Conservation (phyloP, 306 rosid species). For the Fragaria ananassa region DNA sequence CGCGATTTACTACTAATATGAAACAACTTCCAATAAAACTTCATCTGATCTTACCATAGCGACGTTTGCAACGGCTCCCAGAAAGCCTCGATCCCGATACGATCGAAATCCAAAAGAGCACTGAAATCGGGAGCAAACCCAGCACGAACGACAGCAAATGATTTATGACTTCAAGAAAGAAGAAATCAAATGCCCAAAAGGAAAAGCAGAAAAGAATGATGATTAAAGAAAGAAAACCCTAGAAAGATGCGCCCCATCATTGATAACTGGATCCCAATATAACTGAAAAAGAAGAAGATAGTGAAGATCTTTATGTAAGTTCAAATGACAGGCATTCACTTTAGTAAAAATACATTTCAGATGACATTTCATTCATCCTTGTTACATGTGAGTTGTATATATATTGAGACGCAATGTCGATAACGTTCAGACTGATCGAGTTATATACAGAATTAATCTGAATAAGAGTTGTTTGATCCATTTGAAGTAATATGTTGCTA, state of each 20-base stretch:
- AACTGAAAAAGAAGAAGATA: too few species aligned
- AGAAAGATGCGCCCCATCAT: constrained; percentile 48
- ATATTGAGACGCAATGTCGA: too few species aligned
- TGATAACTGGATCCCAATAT: constrained; percentile 46
- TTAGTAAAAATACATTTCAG: too few species aligned
- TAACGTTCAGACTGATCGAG: too few species aligned
- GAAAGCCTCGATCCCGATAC: not conserved
- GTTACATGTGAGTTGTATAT: too few species aligned
- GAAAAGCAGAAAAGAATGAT: constrained; percentile 29
- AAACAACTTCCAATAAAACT: not conserved
- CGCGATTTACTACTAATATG: too few species aligned
- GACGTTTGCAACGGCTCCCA: not conserved
- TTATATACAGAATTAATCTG: too few species aligned
- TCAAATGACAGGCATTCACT: too few species aligned
- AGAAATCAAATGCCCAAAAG: constrained; percentile 30
- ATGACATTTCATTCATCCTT: too few species aligned
- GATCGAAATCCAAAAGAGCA: not conserved
- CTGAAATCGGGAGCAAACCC: not conserved
- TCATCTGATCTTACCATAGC: not conserved
- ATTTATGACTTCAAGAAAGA: not conserved
- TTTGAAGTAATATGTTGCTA: too few species aligned
- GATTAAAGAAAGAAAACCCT: constrained; percentile 35
- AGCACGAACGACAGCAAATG: not conserved
- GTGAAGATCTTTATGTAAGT: too few species aligned
- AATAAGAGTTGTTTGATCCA: too few species aligned